Percentiles rank a stretch among this genome's conserved stretches.
phyloP scores from a whole-genome alignment of 1,284 basidiomycete genomes.

The Porogramme epimiltina region DNA sequence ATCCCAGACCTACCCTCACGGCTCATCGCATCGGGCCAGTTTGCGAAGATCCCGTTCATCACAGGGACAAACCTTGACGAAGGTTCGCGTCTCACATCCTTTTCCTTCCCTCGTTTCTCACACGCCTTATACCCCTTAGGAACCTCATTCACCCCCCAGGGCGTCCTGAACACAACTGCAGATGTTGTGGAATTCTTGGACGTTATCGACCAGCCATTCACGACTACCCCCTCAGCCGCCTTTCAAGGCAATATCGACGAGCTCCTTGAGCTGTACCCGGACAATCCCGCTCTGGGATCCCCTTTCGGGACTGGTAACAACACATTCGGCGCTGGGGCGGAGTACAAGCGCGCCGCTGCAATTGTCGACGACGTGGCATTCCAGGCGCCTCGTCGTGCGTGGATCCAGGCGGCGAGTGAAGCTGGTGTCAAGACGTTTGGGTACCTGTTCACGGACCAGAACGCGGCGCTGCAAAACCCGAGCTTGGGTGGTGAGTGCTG shows the following conservation, averaged over 20 bases:
- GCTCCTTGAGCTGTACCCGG: constrained; percentile 48
- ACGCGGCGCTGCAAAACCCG: constrained; percentile 29
- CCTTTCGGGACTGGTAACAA: constrained; percentile 53
- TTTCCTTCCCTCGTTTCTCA: too few relatives aligned
- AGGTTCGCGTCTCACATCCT: neutral
- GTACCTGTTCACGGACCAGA: constrained; percentile 49
- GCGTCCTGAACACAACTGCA: constrained; percentile 30
- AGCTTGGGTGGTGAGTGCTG: constrained; percentile 28
- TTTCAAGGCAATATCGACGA: constrained; percentile 20
- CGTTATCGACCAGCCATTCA: constrained; percentile 21
- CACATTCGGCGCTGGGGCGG: constrained; percentile 46
- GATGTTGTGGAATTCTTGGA: constrained; percentile 25
- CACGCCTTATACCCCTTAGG: too few relatives aligned
- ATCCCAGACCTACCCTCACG: constrained; percentile 21
- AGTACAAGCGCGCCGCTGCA: constrained; percentile 48
- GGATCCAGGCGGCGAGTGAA: constrained; percentile 40
- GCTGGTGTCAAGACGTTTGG: constrained; percentile 45
- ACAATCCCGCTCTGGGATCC: constrained; percentile 48
- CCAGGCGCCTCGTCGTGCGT: constrained; percentile 42
- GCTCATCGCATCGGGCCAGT: constrained; percentile 13
- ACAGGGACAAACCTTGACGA: constrained; percentile 19
- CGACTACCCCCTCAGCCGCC: constrained; percentile 34
- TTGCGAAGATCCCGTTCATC: constrained; percentile 23
- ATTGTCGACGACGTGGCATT: constrained; percentile 45
- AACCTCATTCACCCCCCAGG: constrained; percentile 35